Percentiles rank a stretch among this genome's conserved stretches.
phyloP scores from a whole-genome alignment of 2,329 filamentous ascomycete genomes.

The Eurotiales sp. region DNA sequence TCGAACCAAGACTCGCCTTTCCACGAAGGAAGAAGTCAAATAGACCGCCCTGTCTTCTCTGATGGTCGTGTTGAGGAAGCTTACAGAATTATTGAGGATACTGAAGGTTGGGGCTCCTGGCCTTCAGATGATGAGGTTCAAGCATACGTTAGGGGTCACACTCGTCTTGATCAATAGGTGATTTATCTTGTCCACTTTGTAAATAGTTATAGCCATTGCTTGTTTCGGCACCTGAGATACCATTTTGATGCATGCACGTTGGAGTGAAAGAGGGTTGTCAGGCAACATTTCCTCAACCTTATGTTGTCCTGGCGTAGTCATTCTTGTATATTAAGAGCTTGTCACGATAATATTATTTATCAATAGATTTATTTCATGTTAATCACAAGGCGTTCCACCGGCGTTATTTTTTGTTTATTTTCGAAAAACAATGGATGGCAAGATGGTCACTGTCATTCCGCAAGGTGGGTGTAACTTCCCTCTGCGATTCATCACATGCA shows the following conservation, averaged over 20 bases:
- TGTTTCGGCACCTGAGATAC: constrained; percentile 7
- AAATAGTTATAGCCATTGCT: background rate
- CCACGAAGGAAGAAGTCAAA: background rate
- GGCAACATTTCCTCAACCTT: no score
- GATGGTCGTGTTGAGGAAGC: constrained; percentile 32
- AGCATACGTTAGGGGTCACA: constrained; percentile 27
- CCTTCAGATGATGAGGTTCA: constrained; percentile 39
- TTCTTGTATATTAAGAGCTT: no score
- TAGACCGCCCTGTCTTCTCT: constrained; percentile 19
- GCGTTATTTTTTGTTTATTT: no score
- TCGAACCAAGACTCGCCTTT: background rate
- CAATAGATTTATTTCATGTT: no score
- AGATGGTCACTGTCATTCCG: no score
- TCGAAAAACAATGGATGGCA: no score
- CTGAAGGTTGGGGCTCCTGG: constrained; percentile 37
- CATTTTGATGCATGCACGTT: constrained; percentile 4
- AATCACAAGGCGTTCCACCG: no score
- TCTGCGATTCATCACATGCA: no score
- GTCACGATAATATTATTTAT: no score
- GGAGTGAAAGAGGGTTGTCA: no score
- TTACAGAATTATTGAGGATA: constrained; percentile 33
- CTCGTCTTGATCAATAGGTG: constrained; percentile 5
- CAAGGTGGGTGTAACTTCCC: no score
- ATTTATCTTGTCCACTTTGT: background rate
- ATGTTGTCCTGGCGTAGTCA: no score